phyloP scores from a whole-genome alignment of 2,329 filamentous ascomycete species.

The Cercospora janseana region DNA sequence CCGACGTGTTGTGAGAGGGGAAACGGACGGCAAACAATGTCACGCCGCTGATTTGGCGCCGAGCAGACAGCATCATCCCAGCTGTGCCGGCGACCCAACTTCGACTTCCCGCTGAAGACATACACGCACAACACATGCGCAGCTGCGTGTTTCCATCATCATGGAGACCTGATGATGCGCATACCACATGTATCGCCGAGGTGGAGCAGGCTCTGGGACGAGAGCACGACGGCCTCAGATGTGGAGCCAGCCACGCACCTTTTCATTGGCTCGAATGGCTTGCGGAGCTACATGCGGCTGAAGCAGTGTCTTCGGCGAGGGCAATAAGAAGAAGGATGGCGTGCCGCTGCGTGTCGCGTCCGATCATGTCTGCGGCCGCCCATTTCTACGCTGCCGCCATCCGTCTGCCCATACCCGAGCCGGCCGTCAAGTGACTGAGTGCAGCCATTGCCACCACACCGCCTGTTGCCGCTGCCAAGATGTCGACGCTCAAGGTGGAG shows the following conservation, averaged over 20 bases:
- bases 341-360: slow-evolving; percentile 3
- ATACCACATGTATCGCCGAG: neutral
- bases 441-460: slow-evolving; percentile 9
- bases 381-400: slow-evolving; percentile 13
- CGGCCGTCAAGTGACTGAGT: slow-evolving; percentile 6
- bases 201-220: no score
- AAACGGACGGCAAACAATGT: slow-evolving; percentile 1
- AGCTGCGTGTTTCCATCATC: neutral
- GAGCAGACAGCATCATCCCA: slow-evolving; percentile 1
- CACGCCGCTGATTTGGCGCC: slow-evolving; percentile 4
- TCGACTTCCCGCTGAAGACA: neutral
- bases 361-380: slow-evolving; percentile 9
- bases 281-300: slow-evolving; percentile 16
- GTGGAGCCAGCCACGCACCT: slow-evolving; percentile 10
- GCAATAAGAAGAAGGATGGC: neutral
- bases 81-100: neutral
- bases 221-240: neutral
- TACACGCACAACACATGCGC: neutral
- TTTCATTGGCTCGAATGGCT: slow-evolving; percentile 9
- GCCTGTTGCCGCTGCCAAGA: slow-evolving; percentile 8
- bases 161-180: neutral
- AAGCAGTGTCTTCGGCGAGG: neutral
- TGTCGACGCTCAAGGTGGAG: slow-evolving; percentile 41
- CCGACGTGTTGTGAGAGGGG: no score
- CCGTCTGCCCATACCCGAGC: slow-evolving; percentile 11